Evolutionary conservation across 2,329 filamentous ascomycete genomes (phyloP).

Genomic region (Aquanectria penicillioides): DNA sequence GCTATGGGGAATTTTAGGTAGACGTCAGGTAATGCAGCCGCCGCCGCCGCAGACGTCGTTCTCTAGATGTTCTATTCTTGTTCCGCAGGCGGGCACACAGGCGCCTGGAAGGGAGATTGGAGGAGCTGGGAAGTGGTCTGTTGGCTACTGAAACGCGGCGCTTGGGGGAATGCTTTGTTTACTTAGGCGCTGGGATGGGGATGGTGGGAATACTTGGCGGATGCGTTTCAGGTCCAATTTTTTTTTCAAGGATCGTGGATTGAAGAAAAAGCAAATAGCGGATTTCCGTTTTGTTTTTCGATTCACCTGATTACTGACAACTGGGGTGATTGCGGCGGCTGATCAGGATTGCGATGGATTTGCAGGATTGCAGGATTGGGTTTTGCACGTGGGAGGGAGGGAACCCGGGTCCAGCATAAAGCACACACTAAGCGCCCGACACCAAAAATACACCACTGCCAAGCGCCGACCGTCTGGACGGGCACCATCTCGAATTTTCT

Average conservation of each 20-base stretch:
- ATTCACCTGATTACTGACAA: neutral
- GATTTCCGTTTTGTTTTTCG: neutral
- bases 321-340: too few species aligned
- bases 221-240: neutral
- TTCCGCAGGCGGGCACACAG: conserved; percentile 1
- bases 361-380: neutral
- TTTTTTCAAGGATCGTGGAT: neutral
- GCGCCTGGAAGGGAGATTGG: conserved; percentile 7
- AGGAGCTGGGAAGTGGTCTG: neutral
- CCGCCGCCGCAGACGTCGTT: neutral
- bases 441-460: conserved; percentile 5
- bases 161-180: conserved; percentile 9
- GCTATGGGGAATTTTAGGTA: too few species aligned
- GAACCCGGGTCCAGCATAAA: conserved; percentile 18
- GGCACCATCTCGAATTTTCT: too few species aligned
- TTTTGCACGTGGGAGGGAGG: conserved; percentile 20
- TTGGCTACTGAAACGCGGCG: conserved; percentile 23
- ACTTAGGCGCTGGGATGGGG: conserved; percentile 19
- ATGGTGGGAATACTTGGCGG: neutral
- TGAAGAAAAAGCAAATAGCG: neutral
- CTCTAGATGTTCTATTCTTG: conserved; percentile 8
- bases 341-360: neutral
- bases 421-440: conserved; percentile 1
- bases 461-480: neutral
- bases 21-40: too few species aligned